Base-by-base conservation (phyloP, 2,329 filamentous ascomycete species). In the Beauveria varroae region DNA sequence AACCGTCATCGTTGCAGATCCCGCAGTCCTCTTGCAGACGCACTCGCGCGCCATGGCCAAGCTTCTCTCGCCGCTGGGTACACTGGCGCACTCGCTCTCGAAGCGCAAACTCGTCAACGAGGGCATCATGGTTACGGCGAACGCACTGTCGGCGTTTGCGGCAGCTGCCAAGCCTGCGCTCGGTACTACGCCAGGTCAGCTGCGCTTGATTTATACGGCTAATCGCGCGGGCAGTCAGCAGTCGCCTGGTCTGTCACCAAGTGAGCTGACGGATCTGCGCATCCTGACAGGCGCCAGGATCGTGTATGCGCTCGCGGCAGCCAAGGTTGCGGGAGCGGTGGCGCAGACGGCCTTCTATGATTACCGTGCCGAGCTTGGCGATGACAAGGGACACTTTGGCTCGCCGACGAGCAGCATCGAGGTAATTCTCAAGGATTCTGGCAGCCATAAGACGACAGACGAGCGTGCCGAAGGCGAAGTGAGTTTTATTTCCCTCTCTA, bases 271-370 rank as follows among this genome's bases (percentile, higher is more conserved):
- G 0, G 91, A 97, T 69, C 76, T 98, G 62, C 86, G 93, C 51
- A 82, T 96, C 57, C 90, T 92, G 73, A 90, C 89, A 2, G 85
- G 88, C 30, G 88, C 91, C 1, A 85, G 91, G 57, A 80, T 97
- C 61, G 81, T 96, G 56, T 96, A 98, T 73, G 93, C 92, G 3
- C 80, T 99, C 60, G 89, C 91, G 20, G 86, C 89, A 1, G 79
- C 91, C 26, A 84, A 85, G 63, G 90, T 98, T n/a, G 93, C 93
- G 2, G 95, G 95, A 43, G 88, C 93, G 1, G 84, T 96, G n/a
- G 80, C 88, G 1, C 93, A 98, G 76, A 96, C 90, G 8, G 87
- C 90, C 64, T 81, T 93, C 44, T 96, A 90, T 70, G 93, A 98
- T 72, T 98, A 98, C 73, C 81, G 93, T 66, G 80, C 81, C 64